Base-by-base conservation (phyloP, 2,329 filamentous ascomycete species). In the Lasiodiplodia theobromae region DNA sequence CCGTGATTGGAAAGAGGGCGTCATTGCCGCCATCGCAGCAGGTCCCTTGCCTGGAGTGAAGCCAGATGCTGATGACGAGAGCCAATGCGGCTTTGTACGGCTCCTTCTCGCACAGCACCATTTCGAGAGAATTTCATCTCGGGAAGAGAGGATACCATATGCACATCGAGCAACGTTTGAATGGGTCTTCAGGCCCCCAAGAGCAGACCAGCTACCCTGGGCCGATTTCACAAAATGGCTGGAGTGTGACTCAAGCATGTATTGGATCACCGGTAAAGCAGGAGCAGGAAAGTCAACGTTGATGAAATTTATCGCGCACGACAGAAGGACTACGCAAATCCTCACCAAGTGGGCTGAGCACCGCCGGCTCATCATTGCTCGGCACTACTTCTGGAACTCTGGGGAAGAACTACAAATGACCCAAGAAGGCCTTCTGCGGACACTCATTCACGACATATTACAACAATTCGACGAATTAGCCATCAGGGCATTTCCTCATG, bases 261-360 rank as follows among this genome's bases (percentile, higher is more conserved):
- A 63, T 28, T 38, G 81, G 78, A 78, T 84, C 16, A 77, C 76
- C 23, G 83, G 83, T 1, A 84, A 83, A 57, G 78, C 82, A 0
- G 83, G 83, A 0, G 81, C 81, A 10, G 83, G 83, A 10, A 85
- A 85, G 68, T 84, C 82, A 0, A 84, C 81, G 0, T 67, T 85
- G 21, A 82, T 85, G 80, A 73, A 73, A 44, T 74, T 66, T 44
- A 25, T 74, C 4, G 71, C 60, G 52, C 53, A 72, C n/a, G 57
- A 73, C 34, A 10, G 1, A 10, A 18, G 66, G 0, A 69, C 52
- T 23, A 16, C 3, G 4, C 18, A 66, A 70, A 28, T 23, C 6
- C 16, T 69, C 12, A 11, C 49, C 10, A 4, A 11, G 4, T 69
- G 63, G 25, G 34, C 23, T 34, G 53, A 14, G 5, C 1, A 14